A percentile compares a stretch with the other conserved stretches of the same genome.
These are phyloP conservation scores for Cordia subcordata DNA, from an alignment of 257 asterid genomes.

Conservation along the genomic window DNA sequence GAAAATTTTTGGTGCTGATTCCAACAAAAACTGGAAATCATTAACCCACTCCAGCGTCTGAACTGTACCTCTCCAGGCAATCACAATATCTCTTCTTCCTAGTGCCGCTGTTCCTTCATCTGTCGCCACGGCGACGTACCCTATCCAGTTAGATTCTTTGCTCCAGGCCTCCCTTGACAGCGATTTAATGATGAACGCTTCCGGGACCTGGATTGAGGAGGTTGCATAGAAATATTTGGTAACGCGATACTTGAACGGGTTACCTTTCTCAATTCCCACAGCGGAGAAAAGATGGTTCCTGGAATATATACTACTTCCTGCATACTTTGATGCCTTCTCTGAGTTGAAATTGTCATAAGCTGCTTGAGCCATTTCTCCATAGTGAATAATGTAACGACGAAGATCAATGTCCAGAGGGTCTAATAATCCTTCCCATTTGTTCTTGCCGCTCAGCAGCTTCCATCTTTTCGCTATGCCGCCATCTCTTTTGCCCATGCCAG, in stretches of 20 bases:
- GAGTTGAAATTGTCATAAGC: conserved; percentile 45
- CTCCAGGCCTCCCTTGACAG: conserved; percentile 18
- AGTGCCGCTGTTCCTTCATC: conserved; percentile 48
- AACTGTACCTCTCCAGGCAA: conserved; percentile 64
- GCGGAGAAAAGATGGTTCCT: conserved; percentile 22
- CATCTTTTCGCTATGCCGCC: conserved; percentile 34
- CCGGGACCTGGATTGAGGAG: conserved; percentile 32
- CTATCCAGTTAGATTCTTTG: conserved; percentile 48
- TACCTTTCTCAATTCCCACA: conserved; percentile 33
- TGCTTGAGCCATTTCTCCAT: conserved; percentile 54
- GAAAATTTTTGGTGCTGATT: conserved; percentile 23
- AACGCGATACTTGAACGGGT: conserved; percentile 32
- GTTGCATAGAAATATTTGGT: conserved; percentile 54
- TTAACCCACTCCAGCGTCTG: conserved; percentile 36
- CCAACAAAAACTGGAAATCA: conserved; percentile 44
- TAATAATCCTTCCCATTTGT: conserved; percentile 41
- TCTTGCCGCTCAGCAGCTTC: conserved; percentile 44
- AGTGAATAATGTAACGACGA: conserved; percentile 36
- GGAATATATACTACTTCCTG: conserved; percentile 27
- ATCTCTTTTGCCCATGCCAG: neutral
- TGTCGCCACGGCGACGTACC: conserved; percentile 58
- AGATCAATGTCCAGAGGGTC: conserved; percentile 57
- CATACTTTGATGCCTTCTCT: conserved; percentile 19
- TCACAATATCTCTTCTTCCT: conserved; percentile 61
- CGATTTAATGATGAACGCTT: conserved; percentile 34